Conservation (phyloP, 345 rosid species). For the Punica granatum region DNA sequence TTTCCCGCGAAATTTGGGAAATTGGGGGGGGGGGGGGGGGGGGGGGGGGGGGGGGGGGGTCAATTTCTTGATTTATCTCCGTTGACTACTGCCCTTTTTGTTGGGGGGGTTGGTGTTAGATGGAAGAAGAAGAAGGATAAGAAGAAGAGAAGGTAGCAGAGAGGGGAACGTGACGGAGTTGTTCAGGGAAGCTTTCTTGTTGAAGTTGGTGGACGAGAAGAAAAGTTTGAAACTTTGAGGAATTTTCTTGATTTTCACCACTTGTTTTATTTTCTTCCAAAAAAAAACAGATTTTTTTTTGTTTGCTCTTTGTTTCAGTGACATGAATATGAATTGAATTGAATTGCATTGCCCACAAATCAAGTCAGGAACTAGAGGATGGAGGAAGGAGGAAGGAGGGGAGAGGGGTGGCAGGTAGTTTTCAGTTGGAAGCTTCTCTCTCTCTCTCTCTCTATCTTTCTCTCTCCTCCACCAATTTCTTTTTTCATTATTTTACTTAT, state of each 20-base stretch:
- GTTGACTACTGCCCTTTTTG: neutral
- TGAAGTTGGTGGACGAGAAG: constrained; percentile 10
- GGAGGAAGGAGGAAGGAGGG: constrained; percentile 2
- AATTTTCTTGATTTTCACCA: neutral
- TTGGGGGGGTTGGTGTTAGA: neutral
- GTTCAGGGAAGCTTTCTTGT: constrained; percentile 9
- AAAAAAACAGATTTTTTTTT: too few species aligned
- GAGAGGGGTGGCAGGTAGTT: constrained; percentile 33
- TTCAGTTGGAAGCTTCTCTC: constrained; percentile 26
- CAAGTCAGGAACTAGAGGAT: neutral
- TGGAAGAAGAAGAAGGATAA: constrained; percentile 4
- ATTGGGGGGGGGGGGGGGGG: constrained; percentile 4
- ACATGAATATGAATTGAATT: neutral
- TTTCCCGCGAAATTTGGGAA: neutral
- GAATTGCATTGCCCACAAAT: constrained; percentile 5
- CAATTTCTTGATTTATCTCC: neutral
- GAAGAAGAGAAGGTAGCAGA: constrained; percentile 6
- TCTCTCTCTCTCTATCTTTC: constrained; percentile 15
- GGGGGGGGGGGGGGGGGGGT: constrained; percentile 1
- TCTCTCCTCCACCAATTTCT: neutral
- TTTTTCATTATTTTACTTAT: neutral
- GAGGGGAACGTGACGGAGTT: constrained; percentile 22
- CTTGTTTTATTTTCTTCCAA: neutral
- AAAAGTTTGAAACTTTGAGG: too few species aligned
- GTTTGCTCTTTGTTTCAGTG: neutral